These are phyloP conservation scores for Rhododendron griersonianum DNA, from an alignment of 148 eudicot species.

Conservation along the genomic window DNA sequence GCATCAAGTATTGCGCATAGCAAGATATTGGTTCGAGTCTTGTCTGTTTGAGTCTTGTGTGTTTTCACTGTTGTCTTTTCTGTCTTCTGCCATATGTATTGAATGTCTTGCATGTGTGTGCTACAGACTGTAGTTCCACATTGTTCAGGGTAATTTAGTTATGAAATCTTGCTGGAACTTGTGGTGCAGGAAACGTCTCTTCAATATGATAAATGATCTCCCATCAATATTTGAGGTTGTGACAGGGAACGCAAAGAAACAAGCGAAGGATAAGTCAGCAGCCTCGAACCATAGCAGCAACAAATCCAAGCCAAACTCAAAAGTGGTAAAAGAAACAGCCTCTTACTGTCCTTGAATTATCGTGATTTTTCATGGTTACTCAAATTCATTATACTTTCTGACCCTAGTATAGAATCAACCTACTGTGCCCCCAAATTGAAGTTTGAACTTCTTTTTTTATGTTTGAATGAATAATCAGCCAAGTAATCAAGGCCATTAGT, in stretches of 20 bases:
- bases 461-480: neutral
- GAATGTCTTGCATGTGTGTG: neutral
- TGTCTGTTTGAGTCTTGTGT: neutral
- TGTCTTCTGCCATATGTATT: neutral
- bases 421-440: neutral
- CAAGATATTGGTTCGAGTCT: neutral
- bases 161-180: neutral
- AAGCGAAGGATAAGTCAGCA: constrained; percentile 42
- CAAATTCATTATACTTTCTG: neutral
- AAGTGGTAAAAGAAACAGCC: constrained; percentile 23
- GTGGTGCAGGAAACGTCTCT: constrained; percentile 52
- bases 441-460: neutral
- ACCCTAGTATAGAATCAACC: neutral
- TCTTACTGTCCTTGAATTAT: neutral
- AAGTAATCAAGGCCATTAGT: neutral
- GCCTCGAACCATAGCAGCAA: constrained; percentile 50
- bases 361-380: neutral
- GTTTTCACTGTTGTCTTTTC: neutral
- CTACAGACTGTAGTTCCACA: neutral
- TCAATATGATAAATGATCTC: constrained; percentile 56
- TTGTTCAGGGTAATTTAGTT: neutral
- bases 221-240: constrained; percentile 57
- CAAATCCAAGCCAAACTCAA: constrained; percentile 50
- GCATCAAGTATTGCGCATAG: neutral
- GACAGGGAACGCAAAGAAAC: constrained; percentile 45